Evolutionary conservation across 352 stramenopile genomes (phyloP).

Genomic region (Globisporangium carolinianum): DNA sequence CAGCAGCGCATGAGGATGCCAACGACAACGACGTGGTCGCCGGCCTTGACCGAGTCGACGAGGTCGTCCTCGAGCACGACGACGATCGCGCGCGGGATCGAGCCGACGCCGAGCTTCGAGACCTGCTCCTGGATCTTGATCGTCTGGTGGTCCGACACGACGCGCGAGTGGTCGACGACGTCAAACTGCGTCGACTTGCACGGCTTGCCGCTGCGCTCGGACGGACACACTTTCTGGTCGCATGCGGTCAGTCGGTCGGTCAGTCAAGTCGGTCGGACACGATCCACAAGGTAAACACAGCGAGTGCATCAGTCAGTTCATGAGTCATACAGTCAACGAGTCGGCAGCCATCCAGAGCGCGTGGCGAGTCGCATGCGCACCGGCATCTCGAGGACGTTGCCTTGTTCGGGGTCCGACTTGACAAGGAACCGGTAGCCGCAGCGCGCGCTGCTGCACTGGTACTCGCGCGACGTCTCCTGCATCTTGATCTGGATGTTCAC

Average conservation of each 20-base stretch:
- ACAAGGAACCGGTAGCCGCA: slow-evolving; percentile 84
- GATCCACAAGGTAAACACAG: too few relatives aligned
- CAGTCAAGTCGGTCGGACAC: too few relatives aligned
- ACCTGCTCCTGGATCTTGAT: slow-evolving; percentile 96
- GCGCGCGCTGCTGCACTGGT: slow-evolving; percentile 69
- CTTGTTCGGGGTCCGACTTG: slow-evolving; percentile 84
- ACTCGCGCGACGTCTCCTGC: slow-evolving; percentile 87
- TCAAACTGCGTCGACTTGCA: slow-evolving; percentile 82
- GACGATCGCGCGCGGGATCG: slow-evolving; percentile 91
- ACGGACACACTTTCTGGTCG: slow-evolving; percentile 45
- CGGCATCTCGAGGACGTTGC: slow-evolving; percentile 86
- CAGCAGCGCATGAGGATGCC: slow-evolving; percentile 93
- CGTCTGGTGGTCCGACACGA: slow-evolving; percentile 84
- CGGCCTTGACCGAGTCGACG: slow-evolving; percentile 85
- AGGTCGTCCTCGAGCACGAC: slow-evolving; percentile 92
- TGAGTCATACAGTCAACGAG: neutral
- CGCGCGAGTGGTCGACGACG: slow-evolving; percentile 35
- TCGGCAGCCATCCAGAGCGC: too few relatives aligned
- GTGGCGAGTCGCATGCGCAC: slow-evolving; percentile 12
- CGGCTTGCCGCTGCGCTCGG: slow-evolving; percentile 34
- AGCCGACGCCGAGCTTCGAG: slow-evolving; percentile 87
- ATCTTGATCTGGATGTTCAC: slow-evolving; percentile 73
- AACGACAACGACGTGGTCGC: slow-evolving; percentile 93
- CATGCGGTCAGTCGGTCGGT: neutral
- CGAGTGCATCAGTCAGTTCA: neutral